Evolutionary conservation across 1,284 basidiomycete species (phyloP), one percentile per base, ranked within the genome.

Genomic region (Vanrija humicola): DNA sequence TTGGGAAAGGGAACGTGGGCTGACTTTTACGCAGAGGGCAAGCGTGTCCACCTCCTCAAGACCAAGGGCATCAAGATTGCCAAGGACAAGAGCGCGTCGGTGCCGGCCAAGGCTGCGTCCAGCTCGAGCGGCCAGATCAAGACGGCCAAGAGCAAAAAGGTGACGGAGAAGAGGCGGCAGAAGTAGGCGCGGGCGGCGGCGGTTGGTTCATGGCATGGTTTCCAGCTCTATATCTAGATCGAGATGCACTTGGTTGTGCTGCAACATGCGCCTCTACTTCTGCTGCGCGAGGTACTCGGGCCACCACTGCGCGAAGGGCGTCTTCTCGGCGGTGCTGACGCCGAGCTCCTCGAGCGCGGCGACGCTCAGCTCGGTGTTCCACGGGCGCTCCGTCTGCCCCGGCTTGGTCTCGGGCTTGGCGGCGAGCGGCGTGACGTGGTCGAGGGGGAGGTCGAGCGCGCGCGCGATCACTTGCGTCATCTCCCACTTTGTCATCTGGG

Each of bases 401-500:
- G 65, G 62, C 43, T 63, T 50, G 16, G 59, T 56, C 8, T 54
- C 59, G 0, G 69, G 67, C 50, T 67, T 65, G 7, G 64, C 57
- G 18, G 62, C 62, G 7, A 58, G 55, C 38, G 76, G 73, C 8
- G 70, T 61, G n/a, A 65, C 64, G 51, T 78, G 75, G 2, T 61
- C 53, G 21, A 69, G 66, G 12, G 74, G 68, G 3, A 73, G 55
- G n/a, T 49, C 46, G 28, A 77, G 67, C 54, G 61, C 58, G n/a
- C 61, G 56, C 19, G 70, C 73, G 46, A 78, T 75, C 45, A 70
- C 64, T 6, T 45, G 26, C 9, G 70, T 73, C 73, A 81, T 81
- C 61, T 79, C 75, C 68, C 79, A 80, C 66, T 81, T 81, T 18
- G 79, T 80, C 59, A 78, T 65, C 3, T 63, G 29, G 2, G 77